Base-by-base conservation (phyloP, 2,329 filamentous ascomycete species). In the Ophiostoma angusticollis region DNA sequence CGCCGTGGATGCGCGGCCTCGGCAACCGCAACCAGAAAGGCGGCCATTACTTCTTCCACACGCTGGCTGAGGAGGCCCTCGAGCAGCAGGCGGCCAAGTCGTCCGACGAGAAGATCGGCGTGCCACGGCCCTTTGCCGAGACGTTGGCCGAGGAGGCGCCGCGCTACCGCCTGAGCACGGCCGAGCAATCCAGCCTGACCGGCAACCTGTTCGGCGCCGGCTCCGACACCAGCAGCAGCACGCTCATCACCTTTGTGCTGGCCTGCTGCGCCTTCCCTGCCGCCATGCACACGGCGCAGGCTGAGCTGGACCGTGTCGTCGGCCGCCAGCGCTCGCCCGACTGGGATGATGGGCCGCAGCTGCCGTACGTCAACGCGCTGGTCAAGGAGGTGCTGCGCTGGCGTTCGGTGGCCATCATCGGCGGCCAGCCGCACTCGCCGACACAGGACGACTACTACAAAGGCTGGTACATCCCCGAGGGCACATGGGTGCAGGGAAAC, bases 361-460 rank as follows among this genome's bases (percentile, higher is more conserved):
- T 77, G 8, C 70, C 70, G 0, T 77, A 76, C 47, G 50, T 74
- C 23, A 58, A 62, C 16, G 67, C 66, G 2, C 58, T 72, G 11
- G 60, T 74, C 14, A 73, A 74, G 43, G 73, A 78, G 44, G 60
- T 67, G 1, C 53, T 74, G 9, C 61, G 72, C 3, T 74, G 72
- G 69, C 60, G 70, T 5, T 68, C 70, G 0, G 64, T 72, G 1
- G 61, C 63, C 9, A 64, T 68, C 31, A 62, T 70, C n/a, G 60
- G 63, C 13, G 64, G 64, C 1, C 61, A 67, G 34, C 69, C 70
- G 1, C 66, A 70, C 44, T 62, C 64, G 8, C 62, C 63, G 1
- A 66, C 61, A 1, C 55, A 62, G 37, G 65, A 68, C 35, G 60
- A 68, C 45, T 49, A 53, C 13, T 70, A 68, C 49, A 59, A 63